Conservation (phyloP, 495 filamentous ascomycete species). For the Xanthoparmelia taractica region DNA sequence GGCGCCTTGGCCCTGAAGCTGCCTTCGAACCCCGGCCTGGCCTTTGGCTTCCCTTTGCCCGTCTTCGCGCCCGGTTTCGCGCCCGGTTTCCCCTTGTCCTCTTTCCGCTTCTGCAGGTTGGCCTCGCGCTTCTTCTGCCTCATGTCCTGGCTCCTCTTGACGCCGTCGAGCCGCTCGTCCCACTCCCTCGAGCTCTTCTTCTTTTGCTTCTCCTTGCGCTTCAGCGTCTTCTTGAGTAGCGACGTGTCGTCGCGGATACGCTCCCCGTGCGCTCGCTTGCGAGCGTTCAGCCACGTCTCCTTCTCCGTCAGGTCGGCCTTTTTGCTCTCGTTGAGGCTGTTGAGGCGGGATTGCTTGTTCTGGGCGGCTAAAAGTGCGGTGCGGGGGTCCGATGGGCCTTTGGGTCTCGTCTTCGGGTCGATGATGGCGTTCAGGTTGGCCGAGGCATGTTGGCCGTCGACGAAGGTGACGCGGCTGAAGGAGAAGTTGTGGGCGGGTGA, state of each 20-base stretch:
- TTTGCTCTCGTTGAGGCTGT: slow-evolving; percentile 64
- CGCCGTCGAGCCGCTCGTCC: slow-evolving; percentile 69
- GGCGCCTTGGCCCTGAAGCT: slow-evolving; percentile 57
- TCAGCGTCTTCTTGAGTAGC: slow-evolving; percentile 89
- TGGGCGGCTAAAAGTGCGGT: slow-evolving; percentile 60
- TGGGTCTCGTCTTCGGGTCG: slow-evolving; percentile 49
- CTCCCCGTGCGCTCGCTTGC: slow-evolving; percentile 82
- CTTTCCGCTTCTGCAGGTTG: slow-evolving; percentile 76
- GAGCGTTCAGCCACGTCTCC: slow-evolving; percentile 85
- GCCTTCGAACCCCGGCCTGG: slow-evolving; percentile 85
- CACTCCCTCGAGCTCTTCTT: slow-evolving; percentile 85
- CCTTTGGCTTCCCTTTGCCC: slow-evolving; percentile 48
- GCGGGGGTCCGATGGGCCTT: slow-evolving; percentile 71
- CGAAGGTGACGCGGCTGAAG: slow-evolving; percentile 80
- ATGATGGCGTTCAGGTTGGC: slow-evolving; percentile 55
- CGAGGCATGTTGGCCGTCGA: slow-evolving; percentile 71
- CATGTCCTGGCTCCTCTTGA: slow-evolving; percentile 66
- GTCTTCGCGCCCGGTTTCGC: slow-evolving; percentile 49
- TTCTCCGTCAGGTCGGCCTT: slow-evolving; percentile 82
- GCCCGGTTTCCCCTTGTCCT: slow-evolving; percentile 61
- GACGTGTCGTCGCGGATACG: slow-evolving; percentile 80
- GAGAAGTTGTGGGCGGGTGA: slow-evolving; percentile 61
- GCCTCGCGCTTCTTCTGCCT: slow-evolving; percentile 82
- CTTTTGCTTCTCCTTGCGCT: slow-evolving; percentile 84
- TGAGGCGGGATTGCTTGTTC: slow-evolving; percentile 67